Base-by-base conservation (phyloP, 2,329 filamentous ascomycete genomes). In the Incumbomyces delicatus region DNA sequence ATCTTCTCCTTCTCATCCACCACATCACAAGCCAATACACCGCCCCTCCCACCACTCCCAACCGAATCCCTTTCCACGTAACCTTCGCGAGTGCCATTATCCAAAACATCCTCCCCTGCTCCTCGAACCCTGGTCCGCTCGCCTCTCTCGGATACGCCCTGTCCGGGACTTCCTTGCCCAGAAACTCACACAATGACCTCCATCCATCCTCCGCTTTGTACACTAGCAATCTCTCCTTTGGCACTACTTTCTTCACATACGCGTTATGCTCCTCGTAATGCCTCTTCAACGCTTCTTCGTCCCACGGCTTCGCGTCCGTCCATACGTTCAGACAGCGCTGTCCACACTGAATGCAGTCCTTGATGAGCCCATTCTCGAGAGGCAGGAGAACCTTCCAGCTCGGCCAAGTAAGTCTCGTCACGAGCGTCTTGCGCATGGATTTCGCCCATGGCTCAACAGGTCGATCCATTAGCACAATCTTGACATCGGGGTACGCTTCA, bases 151-250 rank as follows among this genome's bases (percentile, higher is more conserved):
- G 68, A 50, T 70, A 71, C 0, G 61, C 57, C 18, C 56, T 44
- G 31, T 60, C 56, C 11, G 68, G 69, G 0, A 65, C 56, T 10
- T 64, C 60, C 32, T 63, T 65, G 0, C 59, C 65, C 30, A 72
- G 48, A 35, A 71, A 70, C 48, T 60, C 52, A 49, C 71, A 74
- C 29, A 75, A 56, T 3, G 69, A 66, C 30, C 54, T 63, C 71
- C 71, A 74, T 0, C 68, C 70, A 41, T 73, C 66, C 37, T 61
- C 54, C 0, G 62, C 57, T 44, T 61, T 54, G 37, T 59, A 63
- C 48, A 65, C 60, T 12, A 65, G 50, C 50, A 64, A 2, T 52
- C 52, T 31, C 61, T 53, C 27, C 53, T 54, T 0, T 30, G 18
- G 1, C 13, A 41, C 11, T 36, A 56, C 7, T 11, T 35, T 35